phyloP scores from a whole-genome alignment of 106 monocot genomes.

The Ottelia alismoides region DNA sequence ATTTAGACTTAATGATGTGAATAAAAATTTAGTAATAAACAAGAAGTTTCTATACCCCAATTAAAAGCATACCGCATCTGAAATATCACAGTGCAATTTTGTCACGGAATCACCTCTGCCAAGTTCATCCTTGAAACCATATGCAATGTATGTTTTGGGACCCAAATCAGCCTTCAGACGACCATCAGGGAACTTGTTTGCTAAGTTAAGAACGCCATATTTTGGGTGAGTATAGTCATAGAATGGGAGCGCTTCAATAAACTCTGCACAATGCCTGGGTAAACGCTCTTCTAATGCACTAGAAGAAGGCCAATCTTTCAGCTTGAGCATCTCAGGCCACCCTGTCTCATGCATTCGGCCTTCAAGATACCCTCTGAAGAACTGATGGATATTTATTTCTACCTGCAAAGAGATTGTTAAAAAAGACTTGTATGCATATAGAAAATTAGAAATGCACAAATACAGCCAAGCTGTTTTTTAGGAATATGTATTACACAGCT shows the following conservation, averaged over 20 bases:
- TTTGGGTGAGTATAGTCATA: conserved; percentile 46
- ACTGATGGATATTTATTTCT: conserved; percentile 34
- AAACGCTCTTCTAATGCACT: conserved; percentile 47
- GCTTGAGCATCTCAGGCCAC: conserved; percentile 62
- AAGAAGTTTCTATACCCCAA: not conserved
- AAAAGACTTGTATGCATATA: too few relatives aligned
- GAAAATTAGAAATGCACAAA: too few relatives aligned
- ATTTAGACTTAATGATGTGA: not conserved
- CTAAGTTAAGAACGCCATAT: conserved; percentile 43
- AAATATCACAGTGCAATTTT: conserved; percentile 68
- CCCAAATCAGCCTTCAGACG: conserved; percentile 52
- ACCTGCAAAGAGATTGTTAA: conserved; percentile 42
- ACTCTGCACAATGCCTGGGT: conserved; percentile 43
- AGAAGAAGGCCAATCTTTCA: conserved; percentile 75
- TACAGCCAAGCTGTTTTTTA: too few relatives aligned
- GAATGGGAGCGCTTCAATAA: conserved; percentile 48
- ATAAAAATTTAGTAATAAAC: too few relatives aligned
- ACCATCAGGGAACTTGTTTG: conserved; percentile 32
- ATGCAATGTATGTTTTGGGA: conserved; percentile 67
- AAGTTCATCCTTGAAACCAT: conserved; percentile 59
- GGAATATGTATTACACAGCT: too few relatives aligned
- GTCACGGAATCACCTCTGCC: conserved; percentile 73
- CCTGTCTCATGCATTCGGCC: conserved; percentile 33
- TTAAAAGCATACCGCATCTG: conserved; percentile 58
- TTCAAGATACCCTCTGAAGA: conserved; percentile 54